A percentile compares a stretch with the other conserved stretches of the same genome.
Evolutionary conservation across 257 asterid species (phyloP).

Genomic region (Osmanthus fragrans): DNA sequence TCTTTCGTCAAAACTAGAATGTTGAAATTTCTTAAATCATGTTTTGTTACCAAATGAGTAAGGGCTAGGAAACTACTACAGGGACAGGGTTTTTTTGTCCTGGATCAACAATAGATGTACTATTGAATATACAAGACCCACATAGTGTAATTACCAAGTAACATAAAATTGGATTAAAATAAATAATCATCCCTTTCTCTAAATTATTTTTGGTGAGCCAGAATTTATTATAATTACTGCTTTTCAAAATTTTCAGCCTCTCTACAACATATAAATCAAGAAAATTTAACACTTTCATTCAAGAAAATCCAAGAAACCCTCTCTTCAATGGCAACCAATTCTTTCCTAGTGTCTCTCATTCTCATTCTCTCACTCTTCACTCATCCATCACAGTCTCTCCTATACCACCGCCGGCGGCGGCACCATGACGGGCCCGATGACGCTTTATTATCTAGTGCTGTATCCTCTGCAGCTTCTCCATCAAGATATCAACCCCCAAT

Average conservation of each 20-base stretch:
- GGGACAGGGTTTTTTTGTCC: too few species aligned
- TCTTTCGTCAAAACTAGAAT: too few species aligned
- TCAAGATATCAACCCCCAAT: conserved; percentile 22
- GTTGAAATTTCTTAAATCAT: too few species aligned
- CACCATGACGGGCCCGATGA: background rate
- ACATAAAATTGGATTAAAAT: too few species aligned
- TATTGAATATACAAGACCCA: too few species aligned
- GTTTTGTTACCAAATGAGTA: too few species aligned
- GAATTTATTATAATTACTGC: background rate
- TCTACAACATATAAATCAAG: background rate
- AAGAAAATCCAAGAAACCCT: conserved; percentile 18
- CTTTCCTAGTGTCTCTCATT: conserved; percentile 14
- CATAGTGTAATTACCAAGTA: too few species aligned
- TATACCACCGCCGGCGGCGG: background rate
- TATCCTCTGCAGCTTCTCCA: conserved; percentile 2
- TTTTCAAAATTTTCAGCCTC: background rate
- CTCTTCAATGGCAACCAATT: conserved; percentile 31
- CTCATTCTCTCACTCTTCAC: conserved; percentile 14
- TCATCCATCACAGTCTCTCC: conserved; percentile 22
- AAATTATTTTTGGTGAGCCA: background rate
- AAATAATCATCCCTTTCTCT: background rate
- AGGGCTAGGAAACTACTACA: too few species aligned
- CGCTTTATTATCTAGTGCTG: background rate
- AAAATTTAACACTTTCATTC: background rate
- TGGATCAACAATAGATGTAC: too few species aligned